Evolutionary conservation across 345 rosid species (phyloP), one percentile per base, ranked within the genome.

Genomic region (Raphanus raphanistrum): DNA sequence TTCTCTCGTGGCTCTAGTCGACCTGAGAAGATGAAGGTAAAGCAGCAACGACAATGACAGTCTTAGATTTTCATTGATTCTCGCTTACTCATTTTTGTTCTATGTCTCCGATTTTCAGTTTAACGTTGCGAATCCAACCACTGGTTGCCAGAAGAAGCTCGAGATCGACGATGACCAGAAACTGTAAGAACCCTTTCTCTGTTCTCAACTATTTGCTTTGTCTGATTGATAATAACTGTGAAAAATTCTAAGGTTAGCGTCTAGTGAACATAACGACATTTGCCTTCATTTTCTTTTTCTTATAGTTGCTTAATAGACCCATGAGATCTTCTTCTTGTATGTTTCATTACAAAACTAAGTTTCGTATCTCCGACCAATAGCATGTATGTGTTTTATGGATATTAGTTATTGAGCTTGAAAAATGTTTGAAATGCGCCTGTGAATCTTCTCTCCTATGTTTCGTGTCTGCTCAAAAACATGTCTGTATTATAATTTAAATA

Each of bases 131-230:
- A 83, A 84, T 65, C 87, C 88, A 16, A 82, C 85, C 8, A 85
- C 86, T 63, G 86, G 88, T 31, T 85, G 88, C 74, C 88, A 85
- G 79, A 85, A 85, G 82, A 85, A 85, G 84, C 85, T 85, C 32
- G 85, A 85, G 68, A 83, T 85, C 73, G 88, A 81, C 68, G 85
- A 85, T 77, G 88, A 85, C 4, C 84, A 76, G 81, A 85, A 85
- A 70, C 86, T 85, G 88, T 79, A 67, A 74, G 85, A n/a, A 2
- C 69, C 17, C 43, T 16, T 13, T 12, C 2, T 7, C 52, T 62
- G n/a, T 1, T 16, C 54, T 60, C 21, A 21, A 21, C 21, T 21
- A 21, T 15, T 36, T 36, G 41, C 9, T 15, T 38, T 35, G 50
- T 2, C 32, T 27, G 50, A 5, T 3, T 0, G n/a, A 68, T 69